Evolutionary conservation across 768 basidiomycete species (phyloP).

Genomic region (Lactarius indigo): DNA sequence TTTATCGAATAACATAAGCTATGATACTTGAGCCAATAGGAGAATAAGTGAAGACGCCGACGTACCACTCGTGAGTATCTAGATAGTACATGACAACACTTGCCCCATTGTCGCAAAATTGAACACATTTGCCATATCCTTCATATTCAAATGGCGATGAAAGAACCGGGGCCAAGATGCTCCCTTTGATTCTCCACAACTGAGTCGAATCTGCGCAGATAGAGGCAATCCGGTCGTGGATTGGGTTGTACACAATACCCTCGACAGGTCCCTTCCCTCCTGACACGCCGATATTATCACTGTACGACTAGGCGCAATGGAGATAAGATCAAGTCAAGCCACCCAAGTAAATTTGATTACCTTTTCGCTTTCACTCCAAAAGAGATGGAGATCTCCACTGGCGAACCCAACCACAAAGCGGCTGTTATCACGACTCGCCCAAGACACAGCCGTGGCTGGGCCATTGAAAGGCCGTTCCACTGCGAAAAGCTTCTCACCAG

Average conservation of each 20-base stretch:
- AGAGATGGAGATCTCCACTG: constrained; percentile 3
- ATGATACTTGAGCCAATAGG: not conserved
- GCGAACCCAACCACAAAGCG: constrained; percentile 4
- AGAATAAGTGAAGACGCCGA: too few relatives aligned
- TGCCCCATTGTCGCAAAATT: constrained; percentile 2
- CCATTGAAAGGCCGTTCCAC: constrained; percentile 3
- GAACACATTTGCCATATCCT: constrained; percentile 2
- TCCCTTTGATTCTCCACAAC: constrained; percentile 1
- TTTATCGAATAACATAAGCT: constrained; percentile 6
- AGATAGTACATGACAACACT: constrained; percentile 1
- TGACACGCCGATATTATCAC: too few relatives aligned
- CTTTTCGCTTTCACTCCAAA: not conserved
- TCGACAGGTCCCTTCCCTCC: too few relatives aligned
- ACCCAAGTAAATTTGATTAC: not conserved
- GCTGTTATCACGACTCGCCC: constrained; percentile 3
- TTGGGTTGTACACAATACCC: too few relatives aligned
- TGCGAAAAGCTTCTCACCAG: constrained; percentile 1
- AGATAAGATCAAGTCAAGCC: too few relatives aligned
- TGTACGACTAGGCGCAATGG: too few relatives aligned
- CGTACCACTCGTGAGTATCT: not conserved
- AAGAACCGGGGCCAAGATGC: not conserved
- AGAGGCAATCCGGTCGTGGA: not conserved
- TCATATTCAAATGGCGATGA: not conserved
- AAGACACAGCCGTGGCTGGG: not conserved
- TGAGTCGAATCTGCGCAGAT: not conserved